Conservation (phyloP, 202 grass and related monocot species). For the Cymbopogon flexuosus region DNA sequence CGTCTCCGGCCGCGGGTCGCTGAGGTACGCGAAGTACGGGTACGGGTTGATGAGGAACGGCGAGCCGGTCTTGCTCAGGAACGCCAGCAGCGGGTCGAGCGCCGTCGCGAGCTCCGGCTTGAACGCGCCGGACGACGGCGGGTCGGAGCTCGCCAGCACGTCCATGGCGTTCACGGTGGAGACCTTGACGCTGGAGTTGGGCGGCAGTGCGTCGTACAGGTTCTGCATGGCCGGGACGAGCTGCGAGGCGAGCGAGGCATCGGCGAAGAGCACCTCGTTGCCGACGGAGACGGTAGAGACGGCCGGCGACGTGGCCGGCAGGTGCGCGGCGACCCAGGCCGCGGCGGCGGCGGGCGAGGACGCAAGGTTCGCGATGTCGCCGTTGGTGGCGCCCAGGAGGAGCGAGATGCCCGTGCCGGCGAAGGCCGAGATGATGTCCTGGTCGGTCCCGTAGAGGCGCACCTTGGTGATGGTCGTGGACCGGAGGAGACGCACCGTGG, state of each 20-base stretch:
- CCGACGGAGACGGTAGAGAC: constrained; percentile 65
- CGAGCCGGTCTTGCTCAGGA: constrained; percentile 70
- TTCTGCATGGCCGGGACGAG: constrained; percentile 91
- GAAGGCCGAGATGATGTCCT: constrained; percentile 44
- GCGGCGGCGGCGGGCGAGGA: constrained; percentile 55
- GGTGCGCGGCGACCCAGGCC: constrained; percentile 59
- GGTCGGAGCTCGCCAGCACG: constrained; percentile 61
- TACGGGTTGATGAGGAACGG: constrained; percentile 95
- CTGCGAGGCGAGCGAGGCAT: constrained; percentile 51
- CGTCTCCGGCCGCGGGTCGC: constrained; percentile 78
- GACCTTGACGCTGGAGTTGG: constrained; percentile 61
- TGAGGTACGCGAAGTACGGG: constrained; percentile 84
- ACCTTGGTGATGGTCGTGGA: constrained; percentile 75
- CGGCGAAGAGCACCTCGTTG: constrained; percentile 76
- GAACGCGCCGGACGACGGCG: constrained; percentile 61
- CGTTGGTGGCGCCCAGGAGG: constrained; percentile 66
- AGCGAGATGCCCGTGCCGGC: constrained; percentile 64
- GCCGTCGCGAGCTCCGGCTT: constrained; percentile 30
- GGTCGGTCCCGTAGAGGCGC: constrained; percentile 69
- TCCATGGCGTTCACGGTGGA: constrained; percentile 81
- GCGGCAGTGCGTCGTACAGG: constrained; percentile 56
- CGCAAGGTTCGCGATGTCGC: constrained; percentile 64
- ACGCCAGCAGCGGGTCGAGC: constrained; percentile 63
- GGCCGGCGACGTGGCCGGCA: constrained; percentile 42
- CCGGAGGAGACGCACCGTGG: constrained; percentile 51